Evolutionary conservation across 495 filamentous ascomycete species (phyloP).

Genomic region (Tuber umbilicatum): DNA sequence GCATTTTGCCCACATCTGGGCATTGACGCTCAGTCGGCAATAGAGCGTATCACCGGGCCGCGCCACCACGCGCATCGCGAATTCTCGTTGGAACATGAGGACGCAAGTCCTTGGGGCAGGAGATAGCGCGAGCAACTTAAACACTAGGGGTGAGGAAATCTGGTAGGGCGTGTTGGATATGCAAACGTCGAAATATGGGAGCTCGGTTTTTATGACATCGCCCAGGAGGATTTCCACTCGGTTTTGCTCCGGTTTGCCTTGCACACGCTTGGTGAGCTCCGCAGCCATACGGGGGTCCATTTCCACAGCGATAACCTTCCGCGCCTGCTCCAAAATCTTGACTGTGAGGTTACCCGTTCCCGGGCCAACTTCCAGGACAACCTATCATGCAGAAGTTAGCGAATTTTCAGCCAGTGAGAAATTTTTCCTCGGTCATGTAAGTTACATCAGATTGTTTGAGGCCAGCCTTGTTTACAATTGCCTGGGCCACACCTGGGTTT

Average conservation of each 20-base stretch:
- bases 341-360: constrained; percentile 86
- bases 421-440: not conserved
- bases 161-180: constrained; percentile 93
- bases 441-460: constrained; percentile 80
- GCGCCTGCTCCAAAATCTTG: constrained; percentile 77
- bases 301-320: constrained; percentile 83
- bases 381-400: constrained; percentile 41
- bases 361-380: constrained; percentile 67
- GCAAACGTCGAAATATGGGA: constrained; percentile 83
- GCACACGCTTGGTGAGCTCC: constrained; percentile 89
- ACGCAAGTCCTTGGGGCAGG: constrained; percentile 70
- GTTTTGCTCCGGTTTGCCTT: constrained; percentile 73
- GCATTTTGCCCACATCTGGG: constrained; percentile 87
- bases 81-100: constrained; percentile 84
- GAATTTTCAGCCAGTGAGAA: not conserved
- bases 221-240: constrained; percentile 77
- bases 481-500: constrained; percentile 86
- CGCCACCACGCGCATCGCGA: constrained; percentile 69
- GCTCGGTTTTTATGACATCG: constrained; percentile 84
- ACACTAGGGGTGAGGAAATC: constrained; percentile 83
- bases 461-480: constrained; percentile 78
- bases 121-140: constrained; percentile 77
- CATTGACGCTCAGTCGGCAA: constrained; percentile 78
- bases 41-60: constrained; percentile 76
- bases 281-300: constrained; percentile 95